phyloP scores from a whole-genome alignment of 768 basidiomycete genomes.

The Pulveroboletus sp. region DNA sequence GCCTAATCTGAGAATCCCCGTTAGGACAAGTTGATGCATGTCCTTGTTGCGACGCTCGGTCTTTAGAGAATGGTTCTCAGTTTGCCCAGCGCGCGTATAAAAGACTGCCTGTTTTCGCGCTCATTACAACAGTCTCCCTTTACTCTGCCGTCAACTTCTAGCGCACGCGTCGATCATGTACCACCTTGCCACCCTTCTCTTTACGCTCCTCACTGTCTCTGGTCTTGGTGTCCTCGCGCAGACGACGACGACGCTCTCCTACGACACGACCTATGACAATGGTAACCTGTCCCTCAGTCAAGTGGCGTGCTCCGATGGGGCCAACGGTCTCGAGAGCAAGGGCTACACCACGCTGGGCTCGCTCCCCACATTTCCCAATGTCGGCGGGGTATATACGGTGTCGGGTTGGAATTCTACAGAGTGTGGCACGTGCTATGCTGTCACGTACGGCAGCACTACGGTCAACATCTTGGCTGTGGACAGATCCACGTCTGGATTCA shows the following conservation, averaged over 20 bases:
- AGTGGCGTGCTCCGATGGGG: slow-evolving; percentile 37
- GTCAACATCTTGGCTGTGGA: slow-evolving; percentile 57
- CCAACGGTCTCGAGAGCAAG: slow-evolving; percentile 33
- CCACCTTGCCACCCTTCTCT: slow-evolving; percentile 13
- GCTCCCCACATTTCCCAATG: slow-evolving; percentile 34
- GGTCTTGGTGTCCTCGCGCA: slow-evolving; percentile 20
- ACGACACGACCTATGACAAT: slow-evolving; percentile 36
- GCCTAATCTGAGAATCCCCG: not conserved
- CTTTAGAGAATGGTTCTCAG: not conserved
- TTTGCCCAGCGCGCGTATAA: slow-evolving; percentile 15
- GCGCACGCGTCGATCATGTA: slow-evolving; percentile 22
- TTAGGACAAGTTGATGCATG: not conserved
- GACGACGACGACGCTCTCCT: slow-evolving; percentile 29
- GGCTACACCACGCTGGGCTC: slow-evolving; percentile 34
- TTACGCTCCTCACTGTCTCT: slow-evolving; percentile 10
- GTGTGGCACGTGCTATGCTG: slow-evolving; percentile 30
- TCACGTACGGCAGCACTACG: slow-evolving; percentile 29
- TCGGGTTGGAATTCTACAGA: slow-evolving; percentile 17
- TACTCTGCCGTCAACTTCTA: not conserved
- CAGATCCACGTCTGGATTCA: slow-evolving; percentile 39
- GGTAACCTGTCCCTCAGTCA: slow-evolving; percentile 19
- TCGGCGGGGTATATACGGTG: slow-evolving; percentile 30
- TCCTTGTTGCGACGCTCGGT: not conserved
- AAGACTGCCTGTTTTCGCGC: not conserved
- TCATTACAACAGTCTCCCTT: not conserved